Base-by-base conservation (phyloP, 192 early-diverging fungal genomes). In the Geranomyces michiganensis region DNA sequence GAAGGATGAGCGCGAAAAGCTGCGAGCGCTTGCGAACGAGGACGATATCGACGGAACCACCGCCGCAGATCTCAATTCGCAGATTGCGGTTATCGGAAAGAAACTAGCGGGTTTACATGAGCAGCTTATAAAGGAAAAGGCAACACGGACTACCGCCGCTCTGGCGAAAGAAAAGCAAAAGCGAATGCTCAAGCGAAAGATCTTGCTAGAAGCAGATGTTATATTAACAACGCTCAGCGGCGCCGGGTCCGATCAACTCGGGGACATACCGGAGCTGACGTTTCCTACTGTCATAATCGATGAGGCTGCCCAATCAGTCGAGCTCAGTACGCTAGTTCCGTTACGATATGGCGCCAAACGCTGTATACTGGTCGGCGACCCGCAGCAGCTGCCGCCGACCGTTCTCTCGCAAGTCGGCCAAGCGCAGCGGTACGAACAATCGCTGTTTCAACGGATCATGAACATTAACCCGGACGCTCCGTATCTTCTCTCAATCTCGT, bases 221-320 rank as follows among this genome's bases (percentile, higher is more conserved):
- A 79, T 77, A 22, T 44, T 88, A 41, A 87, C 88, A 49, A 98
- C 96, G 1, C 79, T 98, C 14, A 89, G 86, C 65, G 92, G 91
- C 21, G 91, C 92, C 62, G 96, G 94, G 0, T 91, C 96, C 51
- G 94, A 96, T 32, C 79, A 89, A 58, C 71, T 98, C 46, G 81
- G 85, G 0, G 81, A 83, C 43, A 70, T 92, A 13, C 66, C 78
- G 26, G 68, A 74, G 14, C 82, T 91, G 41, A 80, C 82, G 9
- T 98, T 96, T 75, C 76, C 73, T n/a, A 80, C 76, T 7, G 81
- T 96, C 13, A 96, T 99, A 66, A 92, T 99, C 62, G 96, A 99
- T 72, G 96, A 99, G 76, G 96, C 96, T 0, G 94, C 94, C 26
- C 96, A 99, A 71, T 89, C 92, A 1, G 89, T 94, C 29, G 96